Evolutionary conservation across 2,329 filamentous ascomycete genomes (phyloP), one percentile per base, ranked within the genome.

Genomic region (Aspergillus aculeatinus): DNA sequence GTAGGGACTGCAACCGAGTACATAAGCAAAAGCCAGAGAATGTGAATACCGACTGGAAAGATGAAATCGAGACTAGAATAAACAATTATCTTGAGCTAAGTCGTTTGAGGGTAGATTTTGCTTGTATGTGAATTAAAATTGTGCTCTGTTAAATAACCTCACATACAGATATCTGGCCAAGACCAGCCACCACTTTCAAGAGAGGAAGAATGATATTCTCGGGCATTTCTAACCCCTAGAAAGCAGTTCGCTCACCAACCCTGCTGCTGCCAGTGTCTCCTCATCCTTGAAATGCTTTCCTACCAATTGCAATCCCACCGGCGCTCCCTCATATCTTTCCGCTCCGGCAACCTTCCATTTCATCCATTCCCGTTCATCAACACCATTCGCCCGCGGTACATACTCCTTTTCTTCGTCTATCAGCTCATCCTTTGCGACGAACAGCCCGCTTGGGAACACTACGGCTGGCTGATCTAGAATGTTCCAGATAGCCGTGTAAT

Each of bases 241-340:
- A 16, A 70, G 47, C 58, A 67, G 61, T 27, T 55, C 63, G 48
- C 68, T 62, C 1, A 74, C 59, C 54, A 73, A 33, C 55, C 65
- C 70, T 4, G 70, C 71, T 1, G 72, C 72, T 19, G 73, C 74
- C 47, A 76, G 47, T 0, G 71, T 73, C 67, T 81, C 84, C 65
- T 86, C 84, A 60, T 86, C 83, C 55, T 83, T 79, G n/a, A 82
- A 77, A 51, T 76, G 78, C 4, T 77, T 73, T 1, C 81, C 80
- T 2, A 83, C 72, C 35, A 85, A 72, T 67, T 86, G 83, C 19
- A 86, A 62, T 0, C 78, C 79, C 10, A 86, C 76, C 0, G 83
- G 82, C 6, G 82, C 72, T 0, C 72, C 73, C 35, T 77, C 71
- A 57, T 73, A 77, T n/a, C 66, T 61, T 57, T 70, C 67, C 1